Evolutionary conservation across 2,329 filamentous ascomycete genomes (phyloP).

Genomic region (Verticillium dahliae): DNA sequence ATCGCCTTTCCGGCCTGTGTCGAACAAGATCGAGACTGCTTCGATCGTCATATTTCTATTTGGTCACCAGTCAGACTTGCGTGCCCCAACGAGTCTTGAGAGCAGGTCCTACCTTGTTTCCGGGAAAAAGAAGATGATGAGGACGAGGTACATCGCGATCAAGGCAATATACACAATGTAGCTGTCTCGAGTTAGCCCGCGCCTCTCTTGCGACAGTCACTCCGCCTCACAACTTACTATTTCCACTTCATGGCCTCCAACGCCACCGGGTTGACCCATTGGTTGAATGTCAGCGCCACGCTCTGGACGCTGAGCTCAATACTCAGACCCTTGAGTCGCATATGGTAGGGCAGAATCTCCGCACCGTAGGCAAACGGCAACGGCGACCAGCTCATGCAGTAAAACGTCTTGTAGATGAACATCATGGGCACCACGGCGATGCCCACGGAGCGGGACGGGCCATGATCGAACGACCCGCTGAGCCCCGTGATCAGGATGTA

Average conservation of each 20-base stretch:
- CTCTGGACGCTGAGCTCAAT: background rate
- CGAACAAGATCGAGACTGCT: no score
- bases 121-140: no score
- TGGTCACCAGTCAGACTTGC: no score
- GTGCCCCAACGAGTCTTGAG: no score
- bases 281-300: constrained; percentile 14
- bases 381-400: constrained; percentile 1
- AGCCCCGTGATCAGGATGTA: constrained; percentile 1
- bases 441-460: constrained; percentile 1
- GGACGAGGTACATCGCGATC: no score
- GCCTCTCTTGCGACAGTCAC: no score
- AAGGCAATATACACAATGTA: no score
- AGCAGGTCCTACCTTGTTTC: no score
- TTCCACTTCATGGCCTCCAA: constrained; percentile 16
- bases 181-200: no score
- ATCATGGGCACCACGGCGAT: constrained; percentile 21
- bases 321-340: background rate
- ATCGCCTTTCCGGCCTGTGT: no score
- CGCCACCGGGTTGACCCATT: constrained; percentile 16
- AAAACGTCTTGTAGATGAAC: constrained; percentile 22
- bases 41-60: no score
- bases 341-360: background rate
- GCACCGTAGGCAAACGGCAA: background rate
- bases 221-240: constrained; percentile 8
- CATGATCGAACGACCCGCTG: constrained; percentile 11